phyloP scores from a whole-genome alignment of 1,139 yeast species.

The Blastobotrys petasosporus region DNA sequence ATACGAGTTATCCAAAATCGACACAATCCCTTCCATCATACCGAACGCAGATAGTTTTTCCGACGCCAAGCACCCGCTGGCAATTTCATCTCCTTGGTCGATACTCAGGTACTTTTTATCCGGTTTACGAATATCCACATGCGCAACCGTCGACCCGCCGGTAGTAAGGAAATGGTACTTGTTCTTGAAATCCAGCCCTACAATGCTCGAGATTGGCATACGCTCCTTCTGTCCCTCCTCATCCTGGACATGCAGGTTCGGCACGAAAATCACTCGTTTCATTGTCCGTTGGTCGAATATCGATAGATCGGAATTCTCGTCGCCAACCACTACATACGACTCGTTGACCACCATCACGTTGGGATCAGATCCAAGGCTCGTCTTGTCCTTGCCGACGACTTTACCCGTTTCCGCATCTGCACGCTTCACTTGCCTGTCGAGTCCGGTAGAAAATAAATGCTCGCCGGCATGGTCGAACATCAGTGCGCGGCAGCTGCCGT shows the following conservation, averaged over 20 bases:
- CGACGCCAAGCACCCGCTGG: slow-evolving; percentile 58
- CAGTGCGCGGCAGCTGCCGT: slow-evolving; percentile 66
- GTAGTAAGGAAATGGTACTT: slow-evolving; percentile 78
- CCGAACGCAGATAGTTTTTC: slow-evolving; percentile 68
- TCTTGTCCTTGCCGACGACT: slow-evolving; percentile 52
- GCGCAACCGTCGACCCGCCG: slow-evolving; percentile 78
- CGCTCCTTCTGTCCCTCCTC: no score
- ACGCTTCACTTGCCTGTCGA: slow-evolving; percentile 72
- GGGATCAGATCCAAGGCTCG: slow-evolving; percentile 45
- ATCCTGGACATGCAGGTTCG: slow-evolving; percentile 56
- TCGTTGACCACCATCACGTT: slow-evolving; percentile 59
- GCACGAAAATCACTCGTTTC: slow-evolving; percentile 36
- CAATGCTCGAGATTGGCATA: slow-evolving; percentile 53
- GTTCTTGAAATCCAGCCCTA: slow-evolving; percentile 47
- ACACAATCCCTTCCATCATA: slow-evolving; percentile 88
- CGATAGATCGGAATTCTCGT: slow-evolving; percentile 64
- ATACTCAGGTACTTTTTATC: slow-evolving; percentile 45
- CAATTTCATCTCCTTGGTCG: slow-evolving; percentile 87
- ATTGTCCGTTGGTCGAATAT: slow-evolving; percentile 54
- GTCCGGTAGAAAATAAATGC: slow-evolving; percentile 61
- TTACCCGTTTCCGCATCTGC: slow-evolving; percentile 71
- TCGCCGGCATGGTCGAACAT: slow-evolving; percentile 63
- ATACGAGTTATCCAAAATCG: slow-evolving; percentile 69
- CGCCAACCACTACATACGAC: slow-evolving; percentile 65
- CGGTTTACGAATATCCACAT: slow-evolving; percentile 73